phyloP scores from a whole-genome alignment of 2,329 filamentous ascomycete genomes.

The Fusarium staphyleae region DNA sequence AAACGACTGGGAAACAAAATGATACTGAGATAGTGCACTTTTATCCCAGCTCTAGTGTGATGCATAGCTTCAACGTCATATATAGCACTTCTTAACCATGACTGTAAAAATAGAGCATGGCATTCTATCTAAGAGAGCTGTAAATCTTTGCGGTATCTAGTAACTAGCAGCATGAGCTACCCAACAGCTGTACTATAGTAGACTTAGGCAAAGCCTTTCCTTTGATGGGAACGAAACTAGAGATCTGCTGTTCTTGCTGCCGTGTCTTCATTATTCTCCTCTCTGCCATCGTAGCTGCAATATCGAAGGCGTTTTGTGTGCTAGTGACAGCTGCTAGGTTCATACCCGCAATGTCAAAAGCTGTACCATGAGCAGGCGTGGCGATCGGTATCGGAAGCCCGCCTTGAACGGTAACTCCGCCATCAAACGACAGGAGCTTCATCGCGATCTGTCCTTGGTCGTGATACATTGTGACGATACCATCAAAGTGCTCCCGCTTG shows the following conservation, averaged over 20 bases:
- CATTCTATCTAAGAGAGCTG: too few relatives aligned
- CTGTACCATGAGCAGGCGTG: constrained; percentile 33
- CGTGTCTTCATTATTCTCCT: constrained; percentile 19
- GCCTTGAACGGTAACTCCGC: constrained; percentile 46
- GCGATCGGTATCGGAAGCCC: constrained; percentile 44
- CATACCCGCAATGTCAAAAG: constrained; percentile 35
- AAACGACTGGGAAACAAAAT: too few relatives aligned
- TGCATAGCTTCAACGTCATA: too few relatives aligned
- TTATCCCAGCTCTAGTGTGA: too few relatives aligned
- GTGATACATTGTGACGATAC: constrained; percentile 49
- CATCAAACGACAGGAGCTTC: constrained; percentile 46
- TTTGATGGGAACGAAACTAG: background rate
- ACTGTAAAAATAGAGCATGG: too few relatives aligned
- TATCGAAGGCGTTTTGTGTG: constrained; percentile 45
- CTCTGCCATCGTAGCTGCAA: constrained; percentile 42
- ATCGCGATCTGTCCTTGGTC: constrained; percentile 48
- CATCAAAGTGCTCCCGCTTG: constrained; percentile 43
- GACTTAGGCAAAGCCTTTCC: background rate
- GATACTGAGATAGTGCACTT: too few relatives aligned
- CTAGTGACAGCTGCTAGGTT: constrained; percentile 41
- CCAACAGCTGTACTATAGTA: too few relatives aligned
- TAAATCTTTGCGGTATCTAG: too few relatives aligned
- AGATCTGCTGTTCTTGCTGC: background rate
- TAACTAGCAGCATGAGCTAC: too few relatives aligned
- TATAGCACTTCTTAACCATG: too few relatives aligned